phyloP scores from a whole-genome alignment of 1,139 yeast genomes.

The Hansenula sp. region DNA sequence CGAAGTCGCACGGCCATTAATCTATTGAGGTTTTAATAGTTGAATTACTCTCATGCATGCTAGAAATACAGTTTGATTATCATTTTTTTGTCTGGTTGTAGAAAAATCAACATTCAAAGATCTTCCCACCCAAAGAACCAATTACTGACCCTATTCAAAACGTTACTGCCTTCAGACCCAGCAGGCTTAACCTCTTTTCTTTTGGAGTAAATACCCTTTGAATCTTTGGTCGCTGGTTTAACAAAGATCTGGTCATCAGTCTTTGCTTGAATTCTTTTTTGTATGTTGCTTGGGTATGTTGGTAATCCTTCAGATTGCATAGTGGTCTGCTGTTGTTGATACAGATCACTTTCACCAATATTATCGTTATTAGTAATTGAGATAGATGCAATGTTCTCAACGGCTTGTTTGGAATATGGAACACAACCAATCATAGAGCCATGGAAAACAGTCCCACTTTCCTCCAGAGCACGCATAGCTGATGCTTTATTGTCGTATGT shows the following conservation, averaged over 20 bases:
- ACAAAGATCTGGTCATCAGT: constrained; percentile 29
- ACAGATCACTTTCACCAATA: constrained; percentile 38
- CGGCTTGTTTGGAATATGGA: constrained; percentile 55
- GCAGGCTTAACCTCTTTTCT: constrained; percentile 16
- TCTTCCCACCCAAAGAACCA: constrained; percentile 59
- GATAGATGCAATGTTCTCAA: constrained; percentile 61
- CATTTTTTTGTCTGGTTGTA: not conserved
- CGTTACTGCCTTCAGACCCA: constrained; percentile 17
- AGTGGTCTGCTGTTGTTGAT: constrained; percentile 10
- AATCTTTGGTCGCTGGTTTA: constrained; percentile 24
- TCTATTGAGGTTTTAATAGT: not conserved
- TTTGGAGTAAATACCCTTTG: constrained; percentile 26
- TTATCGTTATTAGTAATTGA: constrained; percentile 50
- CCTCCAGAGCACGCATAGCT: constrained; percentile 80
- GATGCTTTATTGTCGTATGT: constrained; percentile 75
- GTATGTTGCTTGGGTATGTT: constrained; percentile 8
- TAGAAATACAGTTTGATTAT: not conserved
- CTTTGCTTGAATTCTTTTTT: constrained; percentile 12
- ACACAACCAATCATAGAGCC: constrained; percentile 77
- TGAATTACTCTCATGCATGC: not conserved
- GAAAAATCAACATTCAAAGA: constrained; percentile 24
- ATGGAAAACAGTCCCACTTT: constrained; percentile 70
- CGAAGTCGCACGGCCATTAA: too few species aligned
- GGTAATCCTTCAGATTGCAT: constrained; percentile 10
- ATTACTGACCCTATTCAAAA: constrained; percentile 29